Conservation (phyloP, 164 flowering plant species). For the Magnolia changhungtana region DNA sequence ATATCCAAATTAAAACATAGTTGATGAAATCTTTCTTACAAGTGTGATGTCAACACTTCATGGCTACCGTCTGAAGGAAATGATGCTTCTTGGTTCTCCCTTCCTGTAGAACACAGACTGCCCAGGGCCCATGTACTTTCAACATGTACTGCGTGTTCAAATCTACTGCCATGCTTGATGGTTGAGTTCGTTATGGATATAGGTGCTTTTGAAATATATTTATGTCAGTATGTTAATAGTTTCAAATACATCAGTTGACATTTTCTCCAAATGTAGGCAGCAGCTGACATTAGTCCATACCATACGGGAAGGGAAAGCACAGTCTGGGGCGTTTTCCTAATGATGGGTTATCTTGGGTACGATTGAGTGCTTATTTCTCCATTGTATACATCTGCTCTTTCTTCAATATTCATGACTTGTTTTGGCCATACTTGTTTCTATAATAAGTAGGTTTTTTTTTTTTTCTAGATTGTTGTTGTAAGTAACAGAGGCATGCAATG, state of each 20-base stretch:
- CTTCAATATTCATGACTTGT: neutral
- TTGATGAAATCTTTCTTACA: neutral
- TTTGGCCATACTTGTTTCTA: neutral
- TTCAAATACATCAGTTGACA: constrained; percentile 5
- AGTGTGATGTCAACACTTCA: neutral
- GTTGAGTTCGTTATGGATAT: neutral
- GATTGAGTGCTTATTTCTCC: constrained; percentile 10
- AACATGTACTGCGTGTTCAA: constrained; percentile 7
- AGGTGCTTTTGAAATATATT: neutral
- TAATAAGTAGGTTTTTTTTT: too few species aligned
- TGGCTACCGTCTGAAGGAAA: neutral
- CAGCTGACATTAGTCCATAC: constrained; percentile 67
- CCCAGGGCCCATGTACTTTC: neutral
- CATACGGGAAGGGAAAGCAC: constrained; percentile 83
- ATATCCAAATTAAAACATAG: neutral
- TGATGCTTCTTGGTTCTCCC: neutral
- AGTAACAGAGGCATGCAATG: neutral
- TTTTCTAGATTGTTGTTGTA: neutral
- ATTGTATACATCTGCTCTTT: neutral
- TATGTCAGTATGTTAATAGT: neutral
- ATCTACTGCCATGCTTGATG: neutral
- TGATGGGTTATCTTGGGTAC: constrained; percentile 97
- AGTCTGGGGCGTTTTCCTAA: constrained; percentile 87
- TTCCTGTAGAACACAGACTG: neutral
- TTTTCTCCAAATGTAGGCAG: constrained; percentile 45